A percentile compares a stretch with the other conserved stretches of the same genome.
Conservation (phyloP, 2,329 filamentous ascomycete genomes). For the Diplodia intermedia region DNA sequence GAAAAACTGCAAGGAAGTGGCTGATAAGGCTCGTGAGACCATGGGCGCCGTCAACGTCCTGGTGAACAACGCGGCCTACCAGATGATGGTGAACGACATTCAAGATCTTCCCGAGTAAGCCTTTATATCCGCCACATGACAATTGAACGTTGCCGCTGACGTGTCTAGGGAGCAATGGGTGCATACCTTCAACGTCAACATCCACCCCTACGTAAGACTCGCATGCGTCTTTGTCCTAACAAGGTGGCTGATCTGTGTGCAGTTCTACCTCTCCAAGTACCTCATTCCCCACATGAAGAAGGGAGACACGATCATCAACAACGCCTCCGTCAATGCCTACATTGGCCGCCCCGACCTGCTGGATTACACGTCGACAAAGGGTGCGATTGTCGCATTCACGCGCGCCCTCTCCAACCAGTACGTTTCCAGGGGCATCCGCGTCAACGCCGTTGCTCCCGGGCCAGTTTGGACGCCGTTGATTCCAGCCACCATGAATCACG, state of each 20-base stretch:
- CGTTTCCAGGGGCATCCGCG: constrained; percentile 72
- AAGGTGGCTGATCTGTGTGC: not conserved
- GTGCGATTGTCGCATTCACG: constrained; percentile 80
- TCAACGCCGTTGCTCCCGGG: constrained; percentile 78
- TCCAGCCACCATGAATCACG: constrained; percentile 72
- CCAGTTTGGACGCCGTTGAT: constrained; percentile 59
- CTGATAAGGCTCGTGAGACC: constrained; percentile 69
- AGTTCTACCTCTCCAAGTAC: constrained; percentile 81
- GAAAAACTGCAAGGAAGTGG: constrained; percentile 72
- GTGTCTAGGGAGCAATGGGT: constrained; percentile 73
- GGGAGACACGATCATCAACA: constrained; percentile 85
- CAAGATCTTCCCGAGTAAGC: constrained; percentile 71
- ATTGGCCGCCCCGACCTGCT: constrained; percentile 79
- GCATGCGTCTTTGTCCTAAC: no score
- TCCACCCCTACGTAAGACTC: constrained; percentile 66
- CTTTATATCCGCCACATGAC: constrained; percentile 32
- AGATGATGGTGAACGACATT: constrained; percentile 77
- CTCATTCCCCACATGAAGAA: constrained; percentile 73
- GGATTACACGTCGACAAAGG: constrained; percentile 82
- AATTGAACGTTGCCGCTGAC: constrained; percentile 28
- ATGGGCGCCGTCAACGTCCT: constrained; percentile 77
- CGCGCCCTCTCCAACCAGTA: constrained; percentile 79
- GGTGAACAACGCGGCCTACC: constrained; percentile 76
- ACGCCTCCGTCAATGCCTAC: constrained; percentile 83
- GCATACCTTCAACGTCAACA: constrained; percentile 81